Evolutionary conservation across 1,284 basidiomycete species (phyloP).

Genomic region (Cutaneotrichosporon cutaneum): DNA sequence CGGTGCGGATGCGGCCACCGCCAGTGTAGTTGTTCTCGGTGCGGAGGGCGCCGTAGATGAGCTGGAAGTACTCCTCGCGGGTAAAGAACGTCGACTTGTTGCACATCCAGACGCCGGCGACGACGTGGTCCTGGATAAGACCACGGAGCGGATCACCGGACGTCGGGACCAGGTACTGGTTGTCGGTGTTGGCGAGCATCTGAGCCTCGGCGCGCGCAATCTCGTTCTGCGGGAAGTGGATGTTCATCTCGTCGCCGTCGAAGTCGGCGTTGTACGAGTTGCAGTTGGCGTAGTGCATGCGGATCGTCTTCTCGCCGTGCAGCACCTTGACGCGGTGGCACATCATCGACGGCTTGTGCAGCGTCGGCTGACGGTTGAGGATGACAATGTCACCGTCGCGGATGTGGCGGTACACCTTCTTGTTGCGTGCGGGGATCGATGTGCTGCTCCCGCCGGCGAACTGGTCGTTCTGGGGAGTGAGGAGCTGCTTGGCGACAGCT

Average conservation of each 20-base stretch:
- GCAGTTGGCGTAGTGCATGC: constrained; percentile 99
- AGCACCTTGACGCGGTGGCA: constrained; percentile 90
- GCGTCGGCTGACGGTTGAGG: constrained; percentile 95
- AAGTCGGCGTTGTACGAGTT: constrained; percentile 99
- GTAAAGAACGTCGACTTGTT: constrained; percentile 92
- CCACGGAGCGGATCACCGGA: constrained; percentile 97
- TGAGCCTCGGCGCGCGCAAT: constrained; percentile 88
- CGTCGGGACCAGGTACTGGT: constrained; percentile 97
- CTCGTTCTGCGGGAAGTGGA: constrained; percentile 91
- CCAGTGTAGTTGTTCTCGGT: constrained; percentile 77
- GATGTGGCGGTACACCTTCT: constrained; percentile 96
- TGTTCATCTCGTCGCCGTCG: constrained; percentile 99
- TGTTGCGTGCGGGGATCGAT: constrained; percentile 72
- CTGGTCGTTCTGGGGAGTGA: constrained; percentile 82
- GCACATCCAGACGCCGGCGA: constrained; percentile 99
- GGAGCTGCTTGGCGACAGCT: constrained; percentile 93
- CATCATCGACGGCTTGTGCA: constrained; percentile 99
- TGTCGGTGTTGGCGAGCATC: constrained; percentile 96
- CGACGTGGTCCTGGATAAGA: constrained; percentile 98
- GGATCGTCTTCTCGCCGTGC: constrained; percentile 95
- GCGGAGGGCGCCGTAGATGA: constrained; percentile 90
- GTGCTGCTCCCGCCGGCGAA: constrained; percentile 57
- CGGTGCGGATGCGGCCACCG: constrained; percentile 69
- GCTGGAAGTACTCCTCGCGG: constrained; percentile 93
- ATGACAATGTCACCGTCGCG: constrained; percentile 94